Evolutionary conservation across 139 green algal genomes (phyloP).

Genomic region (Coccomyxa sp.): DNA sequence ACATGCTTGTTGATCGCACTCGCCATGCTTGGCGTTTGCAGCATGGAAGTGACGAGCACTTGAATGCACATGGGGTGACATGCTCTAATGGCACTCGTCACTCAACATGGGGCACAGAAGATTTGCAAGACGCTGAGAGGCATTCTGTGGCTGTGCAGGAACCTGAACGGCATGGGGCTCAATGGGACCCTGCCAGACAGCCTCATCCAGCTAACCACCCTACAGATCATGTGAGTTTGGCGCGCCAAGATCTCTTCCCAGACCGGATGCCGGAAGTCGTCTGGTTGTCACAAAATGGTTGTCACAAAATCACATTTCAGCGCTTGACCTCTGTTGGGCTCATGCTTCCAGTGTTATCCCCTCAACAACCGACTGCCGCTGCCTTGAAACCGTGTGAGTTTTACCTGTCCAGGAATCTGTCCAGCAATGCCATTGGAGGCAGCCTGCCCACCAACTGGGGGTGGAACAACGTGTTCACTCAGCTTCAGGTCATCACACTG

Average conservation of each 20-base stretch:
- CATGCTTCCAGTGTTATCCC: not conserved
- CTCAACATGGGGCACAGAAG: too few species aligned
- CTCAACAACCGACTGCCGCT: not conserved
- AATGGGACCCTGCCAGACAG: not conserved
- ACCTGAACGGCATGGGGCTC: not conserved
- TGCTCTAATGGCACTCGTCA: too few species aligned
- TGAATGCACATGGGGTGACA: too few species aligned
- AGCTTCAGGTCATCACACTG: slow-evolving; percentile 18
- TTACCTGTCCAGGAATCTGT: not conserved
- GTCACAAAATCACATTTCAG: not conserved
- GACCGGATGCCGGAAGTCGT: not conserved
- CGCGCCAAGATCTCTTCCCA: not conserved
- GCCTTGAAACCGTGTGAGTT: not conserved
- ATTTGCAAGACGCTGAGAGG: too few species aligned
- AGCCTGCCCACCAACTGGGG: not conserved
- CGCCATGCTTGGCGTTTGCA: too few species aligned
- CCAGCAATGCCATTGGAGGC: slow-evolving; percentile 1
- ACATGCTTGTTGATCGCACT: too few species aligned
- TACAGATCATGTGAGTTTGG: not conserved
- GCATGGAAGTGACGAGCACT: too few species aligned
- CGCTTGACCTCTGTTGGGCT: not conserved
- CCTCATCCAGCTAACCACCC: not conserved
- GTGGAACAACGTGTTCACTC: not conserved
- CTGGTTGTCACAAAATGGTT: not conserved
- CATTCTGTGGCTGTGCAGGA: not conserved